phyloP scores from a whole-genome alignment of 176 grass and related monocot species.

The Echinochloa phyllopogon region DNA sequence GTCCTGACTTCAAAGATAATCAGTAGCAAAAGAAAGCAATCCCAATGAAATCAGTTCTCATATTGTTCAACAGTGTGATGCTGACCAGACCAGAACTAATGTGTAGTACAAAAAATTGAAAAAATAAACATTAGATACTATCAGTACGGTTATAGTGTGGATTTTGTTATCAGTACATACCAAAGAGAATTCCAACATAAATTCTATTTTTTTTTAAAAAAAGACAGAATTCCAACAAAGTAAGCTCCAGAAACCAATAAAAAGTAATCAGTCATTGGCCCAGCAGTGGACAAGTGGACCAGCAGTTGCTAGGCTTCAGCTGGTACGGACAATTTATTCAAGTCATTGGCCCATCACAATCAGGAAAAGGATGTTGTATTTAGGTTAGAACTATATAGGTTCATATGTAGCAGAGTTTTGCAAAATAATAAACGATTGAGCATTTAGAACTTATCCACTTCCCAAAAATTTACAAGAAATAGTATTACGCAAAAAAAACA shows the following conservation, averaged over 20 bases:
- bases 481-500: background rate
- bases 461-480: background rate
- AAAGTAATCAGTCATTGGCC: background rate
- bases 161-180: background rate
- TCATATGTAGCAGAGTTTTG: background rate
- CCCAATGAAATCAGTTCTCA: background rate
- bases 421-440: background rate
- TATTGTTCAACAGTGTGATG: background rate
- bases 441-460: too few species aligned
- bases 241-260: background rate
- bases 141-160: background rate
- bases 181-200: background rate
- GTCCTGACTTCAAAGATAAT: background rate
- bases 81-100: background rate
- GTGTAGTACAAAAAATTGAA: background rate
- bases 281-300: slow-evolving; percentile 19
- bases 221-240: background rate
- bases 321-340: slow-evolving; percentile 45
- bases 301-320: slow-evolving; percentile 28
- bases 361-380: background rate
- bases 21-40: background rate
- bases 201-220: background rate
- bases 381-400: background rate
- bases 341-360: slow-evolving; percentile 23
- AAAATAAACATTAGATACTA: background rate